Evolutionary conservation across 768 basidiomycete species (phyloP), one percentile per base, ranked within the genome.

Genomic region (Lactarius pseudohatsudake): DNA sequence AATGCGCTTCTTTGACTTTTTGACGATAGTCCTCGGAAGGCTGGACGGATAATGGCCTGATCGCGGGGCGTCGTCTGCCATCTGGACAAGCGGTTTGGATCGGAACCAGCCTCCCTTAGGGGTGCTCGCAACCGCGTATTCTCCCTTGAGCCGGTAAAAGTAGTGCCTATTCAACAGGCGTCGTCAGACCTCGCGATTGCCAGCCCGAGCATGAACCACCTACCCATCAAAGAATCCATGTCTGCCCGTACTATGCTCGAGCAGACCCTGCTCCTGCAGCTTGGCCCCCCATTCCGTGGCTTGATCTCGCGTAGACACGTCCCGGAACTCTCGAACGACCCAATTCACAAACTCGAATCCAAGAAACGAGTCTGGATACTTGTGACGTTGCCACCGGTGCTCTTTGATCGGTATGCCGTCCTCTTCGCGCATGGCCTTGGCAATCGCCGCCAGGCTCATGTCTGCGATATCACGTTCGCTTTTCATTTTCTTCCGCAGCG

Each of bases 141-240:
- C 92, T 30, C 87, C 89, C 64, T 84, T 87, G 38, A 97, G 80
- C 1, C 87, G 86, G 75, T 96, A 96, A 75, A 89, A 95, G 76
- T 96, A 95, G 72, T 96, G 91, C 36, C 92, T 94, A 63, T 54
- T 30, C 40, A 38, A 64, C 47, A 54, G 32, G 66, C 57, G 61
- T 54, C 8, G 45, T 61, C 30, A 40, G n/a, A 45, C 22, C 41
- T 62, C 28, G 57, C 57, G 8, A 43, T 43, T n/a, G 40, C 45
- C 11, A 30, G 62, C 28, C 40, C 54, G 22, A 28, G 47, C 30
- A 32, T 13, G 18, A 38, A 15, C 4, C 16, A 72, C 86, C 74
- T 64, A 92, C 92, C 93, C 93, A 72, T 96, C 94, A 62, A 96
- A 75, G 77, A 97, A 97, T 10, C 85, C 86, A 75, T 96, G 94